A percentile compares a stretch with the other conserved stretches of the same genome.
These are phyloP conservation scores for Kregervanrija delftensis DNA, from an alignment of 805 yeast genomes.

Conservation along the genomic window DNA sequence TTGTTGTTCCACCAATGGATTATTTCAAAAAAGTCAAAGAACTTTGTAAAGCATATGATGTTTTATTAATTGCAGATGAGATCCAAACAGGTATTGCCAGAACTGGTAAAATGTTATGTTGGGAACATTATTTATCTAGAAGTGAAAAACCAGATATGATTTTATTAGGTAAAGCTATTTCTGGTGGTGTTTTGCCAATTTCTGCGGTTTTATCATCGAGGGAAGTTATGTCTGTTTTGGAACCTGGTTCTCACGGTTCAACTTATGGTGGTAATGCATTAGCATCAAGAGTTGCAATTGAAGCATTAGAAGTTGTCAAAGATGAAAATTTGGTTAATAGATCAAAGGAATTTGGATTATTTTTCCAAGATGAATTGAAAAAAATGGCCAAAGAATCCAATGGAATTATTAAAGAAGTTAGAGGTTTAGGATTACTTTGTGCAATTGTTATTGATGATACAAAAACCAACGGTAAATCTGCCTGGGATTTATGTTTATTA, in stretches of 20 bases:
- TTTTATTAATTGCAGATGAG: slow-evolving; percentile 89
- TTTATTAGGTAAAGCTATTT: slow-evolving; percentile 86
- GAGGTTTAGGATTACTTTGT: slow-evolving; percentile 82
- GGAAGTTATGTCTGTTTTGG: slow-evolving; percentile 82
- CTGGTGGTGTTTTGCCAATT: slow-evolving; percentile 92
- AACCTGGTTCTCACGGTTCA: slow-evolving; percentile 96
- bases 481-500: slow-evolving; percentile 91
- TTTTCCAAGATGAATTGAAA: slow-evolving; percentile 52
- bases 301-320: slow-evolving; percentile 83
- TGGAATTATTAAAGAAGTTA: slow-evolving; percentile 53
- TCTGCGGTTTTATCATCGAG: slow-evolving; percentile 86
- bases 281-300: slow-evolving; percentile 87
- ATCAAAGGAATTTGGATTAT: slow-evolving; percentile 63
- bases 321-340: slow-evolving; percentile 83
- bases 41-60: slow-evolving; percentile 77
- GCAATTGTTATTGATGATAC: slow-evolving; percentile 87
- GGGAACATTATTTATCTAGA: slow-evolving; percentile 63
- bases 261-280: slow-evolving; percentile 98
- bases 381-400: slow-evolving; percentile 45
- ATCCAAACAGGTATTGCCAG: slow-evolving; percentile 97
- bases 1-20: slow-evolving; percentile 83
- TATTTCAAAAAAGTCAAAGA: slow-evolving; percentile 68
- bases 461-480: slow-evolving; percentile 81
- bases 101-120: slow-evolving; percentile 90
- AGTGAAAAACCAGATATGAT: slow-evolving; percentile 84